Conservation (phyloP, 257 asterid species). For the Cinchona pubescens region DNA sequence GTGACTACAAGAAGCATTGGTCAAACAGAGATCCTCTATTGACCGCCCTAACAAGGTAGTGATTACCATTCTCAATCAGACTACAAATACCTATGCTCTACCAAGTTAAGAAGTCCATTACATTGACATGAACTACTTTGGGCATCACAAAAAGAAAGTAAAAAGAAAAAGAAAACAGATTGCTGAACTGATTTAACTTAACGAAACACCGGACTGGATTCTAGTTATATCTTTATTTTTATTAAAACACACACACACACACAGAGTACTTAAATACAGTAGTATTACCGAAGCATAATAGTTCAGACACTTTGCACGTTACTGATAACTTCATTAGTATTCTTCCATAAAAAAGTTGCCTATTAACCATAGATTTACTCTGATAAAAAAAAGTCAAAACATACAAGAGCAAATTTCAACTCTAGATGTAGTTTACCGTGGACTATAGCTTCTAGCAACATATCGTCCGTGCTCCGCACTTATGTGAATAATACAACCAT, state of each 20-base stretch:
- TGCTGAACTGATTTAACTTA: conserved; percentile 1
- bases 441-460: conserved; percentile 87
- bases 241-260: no score
- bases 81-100: background rate
- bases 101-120: background rate
- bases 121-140: background rate
- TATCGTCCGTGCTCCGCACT: conserved; percentile 92
- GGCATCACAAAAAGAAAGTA: background rate
- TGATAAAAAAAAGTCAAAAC: background rate
- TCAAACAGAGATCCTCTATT: background rate
- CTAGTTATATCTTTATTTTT: background rate
- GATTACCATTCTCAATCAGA: background rate
- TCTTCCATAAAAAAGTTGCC: background rate
- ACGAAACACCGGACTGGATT: background rate
- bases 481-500: conserved; percentile 83
- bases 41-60: background rate
- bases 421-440: conserved; percentile 50
- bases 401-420: conserved; percentile 14
- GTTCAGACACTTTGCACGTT: background rate
- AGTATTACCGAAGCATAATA: background rate
- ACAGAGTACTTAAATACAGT: no score
- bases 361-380: background rate
- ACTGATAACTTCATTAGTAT: background rate
- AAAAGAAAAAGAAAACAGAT: background rate
- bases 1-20: background rate